Conservation (phyloP, 139 green algal species). For the Chlorokybus atmophyticus region DNA sequence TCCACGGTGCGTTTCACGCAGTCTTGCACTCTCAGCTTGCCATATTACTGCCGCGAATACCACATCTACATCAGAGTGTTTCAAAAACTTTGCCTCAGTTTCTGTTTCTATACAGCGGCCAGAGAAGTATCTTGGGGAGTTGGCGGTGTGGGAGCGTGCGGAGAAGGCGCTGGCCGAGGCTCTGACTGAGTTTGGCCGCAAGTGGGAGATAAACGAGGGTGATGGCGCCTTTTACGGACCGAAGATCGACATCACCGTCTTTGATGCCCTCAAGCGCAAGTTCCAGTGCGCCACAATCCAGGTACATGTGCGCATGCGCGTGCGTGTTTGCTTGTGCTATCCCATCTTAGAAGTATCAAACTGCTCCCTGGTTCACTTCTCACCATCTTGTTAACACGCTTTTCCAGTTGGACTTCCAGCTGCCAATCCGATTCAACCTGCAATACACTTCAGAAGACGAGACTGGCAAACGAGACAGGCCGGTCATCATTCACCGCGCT, state of each 20-base stretch:
- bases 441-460: slow-evolving; percentile 56
- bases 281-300: slow-evolving; percentile 93
- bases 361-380: too few species aligned
- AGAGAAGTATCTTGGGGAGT: slow-evolving; percentile 65
- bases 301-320: slow-evolving; percentile 41
- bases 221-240: slow-evolving; percentile 97
- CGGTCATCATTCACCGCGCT: slow-evolving; percentile 93
- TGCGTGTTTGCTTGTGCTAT: too few species aligned
- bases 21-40: too few species aligned
- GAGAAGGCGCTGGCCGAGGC: slow-evolving; percentile 69
- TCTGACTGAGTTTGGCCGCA: slow-evolving; percentile 58
- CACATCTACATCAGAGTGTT: too few species aligned
- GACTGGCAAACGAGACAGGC: too few species aligned
- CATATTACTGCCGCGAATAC: too few species aligned
- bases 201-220: slow-evolving; percentile 70
- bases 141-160: slow-evolving; percentile 81
- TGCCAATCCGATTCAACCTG: slow-evolving; percentile 77
- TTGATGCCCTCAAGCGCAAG: slow-evolving; percentile 74
- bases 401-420: slow-evolving; percentile 84
- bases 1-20: slow-evolving; percentile 48
- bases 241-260: slow-evolving; percentile 93
- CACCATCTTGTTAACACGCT: too few species aligned
- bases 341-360: too few species aligned
- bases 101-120: too few species aligned
- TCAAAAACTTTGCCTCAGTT: too few species aligned